These are phyloP conservation scores for Apiospora arundinis DNA, from an alignment of 2,329 filamentous ascomycete species.

Conservation along the genomic window DNA sequence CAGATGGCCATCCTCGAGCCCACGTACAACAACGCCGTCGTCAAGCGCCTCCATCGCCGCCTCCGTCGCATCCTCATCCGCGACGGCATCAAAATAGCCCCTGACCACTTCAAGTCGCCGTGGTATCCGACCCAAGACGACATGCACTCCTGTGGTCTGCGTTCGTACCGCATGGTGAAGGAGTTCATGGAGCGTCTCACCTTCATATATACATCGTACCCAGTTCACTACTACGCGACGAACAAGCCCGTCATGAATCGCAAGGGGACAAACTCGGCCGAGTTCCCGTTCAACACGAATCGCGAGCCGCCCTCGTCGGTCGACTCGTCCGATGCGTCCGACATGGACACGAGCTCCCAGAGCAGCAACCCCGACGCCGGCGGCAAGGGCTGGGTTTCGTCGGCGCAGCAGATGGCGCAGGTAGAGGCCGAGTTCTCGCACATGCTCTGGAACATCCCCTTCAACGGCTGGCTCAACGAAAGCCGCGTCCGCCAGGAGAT, in stretches of 20 bases:
- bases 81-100: background rate
- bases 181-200: conserved; percentile 23
- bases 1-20: conserved; percentile 17
- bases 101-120: background rate
- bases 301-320: background rate
- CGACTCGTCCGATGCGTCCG: background rate
- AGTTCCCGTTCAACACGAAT: too few species aligned
- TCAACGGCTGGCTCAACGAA: conserved; percentile 4
- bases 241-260: background rate
- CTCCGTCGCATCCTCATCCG: background rate
- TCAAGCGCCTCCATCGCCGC: background rate
- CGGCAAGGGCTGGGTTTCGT: background rate
- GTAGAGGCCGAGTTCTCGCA: background rate
- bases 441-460: background rate
- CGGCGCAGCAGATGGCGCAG: background rate
- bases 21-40: background rate
- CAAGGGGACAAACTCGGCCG: too few species aligned
- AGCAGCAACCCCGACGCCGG: background rate
- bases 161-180: background rate
- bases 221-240: background rate
- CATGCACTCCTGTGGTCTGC: conserved; percentile 1
- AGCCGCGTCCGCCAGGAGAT: conserved; percentile 9
- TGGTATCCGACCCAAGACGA: conserved; percentile 16
- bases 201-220: background rate
- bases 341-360: background rate